Evolutionary conservation across 2,329 filamentous ascomycete species (phyloP).

Genomic region (Chalara sp.): DNA sequence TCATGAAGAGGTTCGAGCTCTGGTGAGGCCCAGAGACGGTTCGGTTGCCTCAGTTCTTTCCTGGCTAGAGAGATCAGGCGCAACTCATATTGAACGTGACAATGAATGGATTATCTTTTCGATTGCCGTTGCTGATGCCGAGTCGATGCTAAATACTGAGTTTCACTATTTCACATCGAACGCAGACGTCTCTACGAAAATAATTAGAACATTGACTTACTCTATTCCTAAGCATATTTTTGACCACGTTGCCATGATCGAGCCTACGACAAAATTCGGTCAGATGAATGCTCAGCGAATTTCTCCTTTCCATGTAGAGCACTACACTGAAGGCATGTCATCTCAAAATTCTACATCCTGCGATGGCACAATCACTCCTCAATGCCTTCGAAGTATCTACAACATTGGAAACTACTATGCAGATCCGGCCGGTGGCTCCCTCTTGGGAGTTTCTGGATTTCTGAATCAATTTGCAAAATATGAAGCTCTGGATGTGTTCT

Average conservation of each 20-base stretch:
- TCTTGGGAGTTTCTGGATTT: conserved; percentile 44
- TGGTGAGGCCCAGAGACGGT: conserved; percentile 45
- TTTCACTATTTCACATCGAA: conserved; percentile 39
- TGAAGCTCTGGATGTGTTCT: conserved; percentile 40
- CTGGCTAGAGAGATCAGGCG: conserved; percentile 46
- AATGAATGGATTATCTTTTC: conserved; percentile 48
- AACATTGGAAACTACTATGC: conserved; percentile 40
- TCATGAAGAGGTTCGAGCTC: conserved; percentile 41
- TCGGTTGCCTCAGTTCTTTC: conserved; percentile 43
- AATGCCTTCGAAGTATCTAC: conserved; percentile 42
- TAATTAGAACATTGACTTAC: conserved; percentile 19
- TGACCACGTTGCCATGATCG: not conserved
- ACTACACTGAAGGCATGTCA: not conserved
- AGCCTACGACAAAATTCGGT: not conserved
- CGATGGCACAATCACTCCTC: conserved; percentile 32
- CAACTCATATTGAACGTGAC: conserved; percentile 37
- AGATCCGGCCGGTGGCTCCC: conserved; percentile 37
- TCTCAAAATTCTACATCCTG: not conserved
- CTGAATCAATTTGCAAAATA: conserved; percentile 43
- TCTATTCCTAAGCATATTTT: conserved; percentile 6
- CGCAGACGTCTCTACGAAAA: conserved; percentile 30
- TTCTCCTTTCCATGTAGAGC: not conserved
- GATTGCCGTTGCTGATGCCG: conserved; percentile 42
- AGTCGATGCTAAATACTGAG: conserved; percentile 44
- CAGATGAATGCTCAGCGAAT: not conserved